Evolutionary conservation across 192 early-diverging fungal genomes (phyloP).

Genomic region (Martensiomyces pterosporus): DNA sequence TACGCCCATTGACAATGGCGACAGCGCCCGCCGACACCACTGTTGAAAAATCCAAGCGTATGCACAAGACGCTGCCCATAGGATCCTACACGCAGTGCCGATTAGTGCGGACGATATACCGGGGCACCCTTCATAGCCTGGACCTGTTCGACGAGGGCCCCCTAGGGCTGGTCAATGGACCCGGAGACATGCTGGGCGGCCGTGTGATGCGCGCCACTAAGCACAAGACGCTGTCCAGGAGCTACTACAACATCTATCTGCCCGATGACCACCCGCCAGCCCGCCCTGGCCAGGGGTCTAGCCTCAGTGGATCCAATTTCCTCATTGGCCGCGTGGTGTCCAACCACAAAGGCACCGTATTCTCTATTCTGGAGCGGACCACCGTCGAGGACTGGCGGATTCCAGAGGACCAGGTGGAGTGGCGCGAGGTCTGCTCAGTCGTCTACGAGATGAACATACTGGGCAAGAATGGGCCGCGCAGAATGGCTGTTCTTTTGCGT

Average conservation of each 20-base stretch:
- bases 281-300: background rate
- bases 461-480: constrained; percentile 87
- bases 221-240: background rate
- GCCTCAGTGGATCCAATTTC: background rate
- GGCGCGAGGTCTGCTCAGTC: constrained; percentile 51
- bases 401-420: background rate
- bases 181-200: constrained; percentile 6
- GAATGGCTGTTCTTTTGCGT: constrained; percentile 79
- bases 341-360: constrained; percentile 84
- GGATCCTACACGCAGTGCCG: constrained; percentile 18
- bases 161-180: constrained; percentile 1
- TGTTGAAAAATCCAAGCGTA: too few relatives aligned
- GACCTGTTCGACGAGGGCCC: constrained; percentile 16
- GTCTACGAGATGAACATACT: constrained; percentile 84
- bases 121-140: background rate
- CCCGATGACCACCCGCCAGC: too few relatives aligned
- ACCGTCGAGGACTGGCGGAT: constrained; percentile 23
- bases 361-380: constrained; percentile 66
- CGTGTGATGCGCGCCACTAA: constrained; percentile 7
- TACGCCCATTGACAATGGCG: too few relatives aligned
- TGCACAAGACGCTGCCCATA: constrained; percentile 3
- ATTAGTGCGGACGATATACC: constrained; percentile 4
- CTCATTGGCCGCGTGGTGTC: constrained; percentile 46
- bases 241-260: constrained; percentile 10
- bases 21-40: too few relatives aligned